phyloP scores from a whole-genome alignment of 2,329 filamentous ascomycete genomes.

The Coleophoma crateriformis region DNA sequence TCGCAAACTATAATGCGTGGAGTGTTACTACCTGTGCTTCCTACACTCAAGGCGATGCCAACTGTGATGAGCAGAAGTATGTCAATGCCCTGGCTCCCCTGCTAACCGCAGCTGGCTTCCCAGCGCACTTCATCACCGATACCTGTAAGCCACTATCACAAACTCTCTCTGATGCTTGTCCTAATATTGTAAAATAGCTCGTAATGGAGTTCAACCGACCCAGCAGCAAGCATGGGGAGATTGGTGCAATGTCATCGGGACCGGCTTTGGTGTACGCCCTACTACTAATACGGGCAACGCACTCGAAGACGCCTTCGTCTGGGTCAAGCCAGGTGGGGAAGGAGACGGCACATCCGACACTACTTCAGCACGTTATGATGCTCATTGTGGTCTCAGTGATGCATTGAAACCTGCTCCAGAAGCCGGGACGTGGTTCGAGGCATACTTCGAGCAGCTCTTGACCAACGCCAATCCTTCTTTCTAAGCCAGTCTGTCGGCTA shows the following conservation, averaged over 20 bases:
- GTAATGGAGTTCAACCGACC: constrained; percentile 57
- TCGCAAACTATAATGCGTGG: constrained; percentile 54
- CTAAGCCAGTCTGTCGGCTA: constrained; percentile 11
- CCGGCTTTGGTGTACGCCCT: constrained; percentile 61
- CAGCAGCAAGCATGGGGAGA: constrained; percentile 52
- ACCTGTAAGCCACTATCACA: constrained; percentile 29
- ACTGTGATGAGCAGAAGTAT: constrained; percentile 48
- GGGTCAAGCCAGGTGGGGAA: constrained; percentile 63
- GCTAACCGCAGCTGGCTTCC: constrained; percentile 38
- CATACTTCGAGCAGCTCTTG: constrained; percentile 52
- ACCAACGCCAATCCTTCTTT: constrained; percentile 51
- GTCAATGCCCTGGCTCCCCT: constrained; percentile 45
- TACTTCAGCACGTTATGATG: constrained; percentile 40
- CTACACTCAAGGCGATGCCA: constrained; percentile 34
- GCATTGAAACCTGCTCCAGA: constrained; percentile 61
- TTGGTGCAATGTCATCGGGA: constrained; percentile 62
- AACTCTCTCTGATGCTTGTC: no score
- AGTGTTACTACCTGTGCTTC: constrained; percentile 36
- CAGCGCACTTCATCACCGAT: constrained; percentile 50
- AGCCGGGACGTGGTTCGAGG: constrained; percentile 58
- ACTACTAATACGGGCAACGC: constrained; percentile 53
- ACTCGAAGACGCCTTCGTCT: constrained; percentile 61
- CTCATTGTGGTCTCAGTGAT: constrained; percentile 41
- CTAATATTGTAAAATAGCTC: constrained; percentile 31
- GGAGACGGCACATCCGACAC: constrained; percentile 33